Base-by-base conservation (phyloP, 78 protist genomes). In the Diacronema lutheri region DNA sequence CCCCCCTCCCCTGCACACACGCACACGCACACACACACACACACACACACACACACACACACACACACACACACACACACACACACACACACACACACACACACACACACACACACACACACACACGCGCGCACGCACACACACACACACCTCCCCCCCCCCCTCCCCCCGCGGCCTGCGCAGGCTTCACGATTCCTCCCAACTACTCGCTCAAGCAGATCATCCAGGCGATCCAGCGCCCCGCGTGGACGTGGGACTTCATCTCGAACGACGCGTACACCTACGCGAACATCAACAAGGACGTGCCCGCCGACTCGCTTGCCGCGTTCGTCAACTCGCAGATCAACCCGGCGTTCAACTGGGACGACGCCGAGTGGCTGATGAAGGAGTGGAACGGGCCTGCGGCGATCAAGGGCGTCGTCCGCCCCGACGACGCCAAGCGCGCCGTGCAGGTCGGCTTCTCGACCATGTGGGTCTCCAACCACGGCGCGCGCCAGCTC, bases 361-460 rank as follows among this genome's bases (percentile, higher is more conserved):
- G 71, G 71, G 40, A 29, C n/a, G 79, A 71, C 11, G 79, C 79
- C 37, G 79, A 71, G 79, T 71, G 79, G 79, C 35, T 71, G 57
- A 20, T 10, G 13, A 6, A 12, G 19, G 79, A 71, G 57, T 71
- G 79, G 79, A 56, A 56, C 20, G 79, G 79, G 7, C 79, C 46
- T 9, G 58, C 23, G 33, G 37, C 35, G 19, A 25, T 71, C 29
- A 71, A 71, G 20, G 79, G 79, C 21, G 79, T 71, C 21, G 79
- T 26, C 1, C 50, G 79, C 14, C 35, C 58, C 38, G 35, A 38
- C 23, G 57, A 71, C 58, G 79, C 79, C 6, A 9, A 26, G 57
- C 79, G 57, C 11, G 79, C 79, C 0, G 3, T 41, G 25, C 1
- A 38, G 37, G 14, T 21, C 7, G 79, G 79, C 3, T 71, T 71